phyloP scores from a whole-genome alignment of 2,329 filamentous ascomycete species.

The Ophiostoma montium region DNA sequence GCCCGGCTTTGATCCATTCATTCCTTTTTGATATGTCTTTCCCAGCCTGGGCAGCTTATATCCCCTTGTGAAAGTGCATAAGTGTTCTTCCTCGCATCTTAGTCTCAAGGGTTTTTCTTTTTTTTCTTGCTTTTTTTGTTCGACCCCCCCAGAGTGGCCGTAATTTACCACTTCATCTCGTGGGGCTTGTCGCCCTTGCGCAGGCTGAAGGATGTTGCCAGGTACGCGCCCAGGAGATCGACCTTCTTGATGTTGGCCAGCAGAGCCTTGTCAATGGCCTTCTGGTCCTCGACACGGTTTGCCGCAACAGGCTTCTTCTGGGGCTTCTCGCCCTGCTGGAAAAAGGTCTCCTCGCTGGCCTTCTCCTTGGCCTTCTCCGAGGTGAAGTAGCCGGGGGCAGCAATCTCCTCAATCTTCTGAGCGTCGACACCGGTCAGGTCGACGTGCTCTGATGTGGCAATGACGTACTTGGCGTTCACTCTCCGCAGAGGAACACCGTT shows the following conservation, averaged over 20 bases:
- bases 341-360: constrained; percentile 96
- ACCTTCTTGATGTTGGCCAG: constrained; percentile 97
- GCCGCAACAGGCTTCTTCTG: constrained; percentile 96
- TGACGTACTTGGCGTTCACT: constrained; percentile 88
- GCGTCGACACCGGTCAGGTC: constrained; percentile 75
- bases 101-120: not conserved
- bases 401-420: constrained; percentile 73
- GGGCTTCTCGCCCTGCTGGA: constrained; percentile 97
- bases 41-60: not conserved
- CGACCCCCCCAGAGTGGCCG: constrained; percentile 17
- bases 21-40: not conserved
- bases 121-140: constrained; percentile 2
- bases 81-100: constrained; percentile 1
- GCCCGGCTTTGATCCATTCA: not conserved
- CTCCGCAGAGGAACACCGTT: constrained; percentile 96
- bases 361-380: constrained; percentile 92
- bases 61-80: constrained; percentile 2
- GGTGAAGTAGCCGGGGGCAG: constrained; percentile 81
- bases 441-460: constrained; percentile 76
- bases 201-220: constrained; percentile 91
- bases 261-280: constrained; percentile 94
- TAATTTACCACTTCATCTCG: constrained; percentile 95
- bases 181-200: constrained; percentile 99
- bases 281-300: constrained; percentile 92
- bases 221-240: constrained; percentile 84